Evolutionary conservation across 768 basidiomycete species (phyloP).

Genomic region (Leccinum variicolor): DNA sequence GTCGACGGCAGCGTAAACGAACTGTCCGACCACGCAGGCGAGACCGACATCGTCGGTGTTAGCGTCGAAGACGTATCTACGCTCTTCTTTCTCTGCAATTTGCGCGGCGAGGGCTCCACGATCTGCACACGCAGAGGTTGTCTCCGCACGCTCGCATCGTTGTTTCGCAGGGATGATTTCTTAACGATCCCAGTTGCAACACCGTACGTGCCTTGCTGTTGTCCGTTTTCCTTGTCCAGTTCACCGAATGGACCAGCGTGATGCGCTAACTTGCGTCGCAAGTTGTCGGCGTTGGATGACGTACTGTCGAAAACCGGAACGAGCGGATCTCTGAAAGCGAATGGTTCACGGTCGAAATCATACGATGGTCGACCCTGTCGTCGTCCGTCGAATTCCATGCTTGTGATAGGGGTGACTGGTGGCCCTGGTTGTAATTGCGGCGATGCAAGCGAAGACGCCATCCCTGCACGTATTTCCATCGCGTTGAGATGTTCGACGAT

Average conservation of each 20-base stretch:
- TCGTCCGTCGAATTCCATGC: conserved; percentile 20
- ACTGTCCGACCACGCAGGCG: conserved; percentile 45
- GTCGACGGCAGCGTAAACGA: conserved; percentile 44
- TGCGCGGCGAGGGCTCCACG: conserved; percentile 44
- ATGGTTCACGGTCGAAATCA: background rate
- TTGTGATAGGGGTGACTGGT: conserved; percentile 11
- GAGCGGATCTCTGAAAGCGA: conserved; percentile 38
- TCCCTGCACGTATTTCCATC: conserved; percentile 55
- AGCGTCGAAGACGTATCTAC: conserved; percentile 2
- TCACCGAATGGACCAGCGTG: conserved; percentile 17
- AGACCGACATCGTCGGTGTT: conserved; percentile 23
- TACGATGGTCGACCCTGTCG: conserved; percentile 7
- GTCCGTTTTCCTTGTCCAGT: conserved; percentile 59
- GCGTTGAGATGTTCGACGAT: conserved; percentile 76
- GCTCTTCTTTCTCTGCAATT: conserved; percentile 32
- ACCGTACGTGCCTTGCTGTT: background rate
- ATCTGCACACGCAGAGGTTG: conserved; percentile 45
- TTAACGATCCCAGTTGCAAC: conserved; percentile 27
- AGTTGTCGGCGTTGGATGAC: conserved; percentile 4
- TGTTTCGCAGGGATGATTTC: conserved; percentile 45
- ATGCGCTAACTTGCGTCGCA: background rate
- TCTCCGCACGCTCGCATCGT: conserved; percentile 15
- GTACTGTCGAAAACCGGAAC: conserved; percentile 10
- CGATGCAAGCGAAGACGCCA: conserved; percentile 13
- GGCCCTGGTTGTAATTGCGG: conserved; percentile 12